These are phyloP conservation scores for Microsporum audouinii DNA, from an alignment of 2,329 filamentous ascomycete species.

Conservation along the genomic window DNA sequence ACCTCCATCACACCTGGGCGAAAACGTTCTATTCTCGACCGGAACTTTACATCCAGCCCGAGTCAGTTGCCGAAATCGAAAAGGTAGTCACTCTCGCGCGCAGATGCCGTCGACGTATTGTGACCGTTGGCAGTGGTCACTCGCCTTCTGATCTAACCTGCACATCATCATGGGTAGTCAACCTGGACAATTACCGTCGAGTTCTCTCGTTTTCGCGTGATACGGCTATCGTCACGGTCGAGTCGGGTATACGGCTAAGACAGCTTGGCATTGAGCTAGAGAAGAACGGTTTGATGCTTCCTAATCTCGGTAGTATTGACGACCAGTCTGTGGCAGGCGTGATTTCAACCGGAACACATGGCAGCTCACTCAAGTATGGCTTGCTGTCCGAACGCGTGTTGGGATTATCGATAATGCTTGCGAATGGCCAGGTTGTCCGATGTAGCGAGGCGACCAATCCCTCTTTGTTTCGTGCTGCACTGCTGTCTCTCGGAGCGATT, in stretches of 20 bases:
- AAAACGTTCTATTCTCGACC: conserved; percentile 80
- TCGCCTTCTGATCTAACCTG: conserved; percentile 87
- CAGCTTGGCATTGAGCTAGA: conserved; percentile 64
- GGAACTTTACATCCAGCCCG: conserved; percentile 81
- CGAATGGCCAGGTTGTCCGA: conserved; percentile 60
- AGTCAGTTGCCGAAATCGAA: conserved; percentile 67
- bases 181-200: conserved; percentile 70
- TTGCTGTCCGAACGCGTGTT: conserved; percentile 69
- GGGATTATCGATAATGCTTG: conserved; percentile 66
- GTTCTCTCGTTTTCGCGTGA: conserved; percentile 59
- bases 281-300: conserved; percentile 66
- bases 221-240: conserved; percentile 58
- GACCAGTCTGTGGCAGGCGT: conserved; percentile 86
- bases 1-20: conserved; percentile 88
- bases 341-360: conserved; percentile 87
- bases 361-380: conserved; percentile 72
- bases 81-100: conserved; percentile 72
- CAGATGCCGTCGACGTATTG: conserved; percentile 66
- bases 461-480: conserved; percentile 75
- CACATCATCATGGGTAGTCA: conserved; percentile 88
- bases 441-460: conserved; percentile 58
- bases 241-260: conserved; percentile 79
- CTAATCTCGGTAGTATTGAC: conserved; percentile 89
- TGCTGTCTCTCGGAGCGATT: conserved; percentile 77
- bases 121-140: conserved; percentile 81